Base-by-base conservation (phyloP, 2,329 filamentous ascomycete species). In the Monilinia fructigena region DNA sequence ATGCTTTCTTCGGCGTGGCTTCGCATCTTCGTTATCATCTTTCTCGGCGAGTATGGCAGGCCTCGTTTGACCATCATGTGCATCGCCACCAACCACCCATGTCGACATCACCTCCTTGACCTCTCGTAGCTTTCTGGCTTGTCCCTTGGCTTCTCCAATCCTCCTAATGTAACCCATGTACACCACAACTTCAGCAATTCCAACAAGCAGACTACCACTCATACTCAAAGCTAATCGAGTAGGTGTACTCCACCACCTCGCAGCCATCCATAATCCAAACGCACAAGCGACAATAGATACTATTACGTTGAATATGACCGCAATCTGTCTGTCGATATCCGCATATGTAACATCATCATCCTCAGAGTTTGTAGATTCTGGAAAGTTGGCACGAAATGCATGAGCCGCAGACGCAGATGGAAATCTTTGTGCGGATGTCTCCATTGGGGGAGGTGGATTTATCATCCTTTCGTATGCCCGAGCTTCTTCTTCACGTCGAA, bases 271-370 rank as follows among this genome's bases (percentile, higher is more conserved):
- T 45, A 95, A 83, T 10, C 90, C 91, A 2, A 84, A 87, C 3
- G 87, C 89, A 61, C 90, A 90, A 55, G 93, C 91, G 3, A 94
- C 80, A 63, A 97, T 90, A 62, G 92, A 96, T 63, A 97, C 82
- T 50, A 97, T 80, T 61, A 98, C 92, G 77, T 98, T 99, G 73
- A 96, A 83, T 62, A 98, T 92, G 10, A 98, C 82, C 53, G 90
- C 88, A 66, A 95, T 80, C 74, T 95, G 92, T n/a, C 90, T 83
- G 75, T 94, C 89, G 1, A 95, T 82, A 68, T 95, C 91, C 47
- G 85, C 83, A 70, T 88, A 88, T 2, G 87, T 88, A 2, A 90
- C 79, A 2, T 89, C 87, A 69, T 92, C 89, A 70, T 86, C 80
- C 66, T 83, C 82, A 10, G 71, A 58, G 63, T 77, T 69, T 23